Base-by-base conservation (phyloP, 768 basidiomycete species). In the Mycena alexandri region DNA sequence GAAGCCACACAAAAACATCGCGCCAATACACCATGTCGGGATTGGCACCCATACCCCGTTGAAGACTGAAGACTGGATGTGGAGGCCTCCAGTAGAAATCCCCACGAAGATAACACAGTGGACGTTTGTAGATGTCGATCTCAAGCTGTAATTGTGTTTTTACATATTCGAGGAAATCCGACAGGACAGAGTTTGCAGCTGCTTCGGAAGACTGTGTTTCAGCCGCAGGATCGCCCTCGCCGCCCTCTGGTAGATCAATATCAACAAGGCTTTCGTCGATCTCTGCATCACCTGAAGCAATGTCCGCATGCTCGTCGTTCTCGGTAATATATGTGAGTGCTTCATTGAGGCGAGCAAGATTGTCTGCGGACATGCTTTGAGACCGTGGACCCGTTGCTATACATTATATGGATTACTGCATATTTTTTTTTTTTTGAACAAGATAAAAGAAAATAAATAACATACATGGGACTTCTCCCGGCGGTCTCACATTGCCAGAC, bases 251-350 rank as follows among this genome's bases (percentile, higher is more conserved):
- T 7, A 41, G 17, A 12, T 59, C 50, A 29, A 29, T 6, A 16
- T 53, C 47, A 5, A 60, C 46, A n/a, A 66, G 41, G 52, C 55
- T 66, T 9, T 66, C 58, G n/a, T 66, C 50, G 9, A 66, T 50
- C 5, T 41, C 14, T 3, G 8, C 29, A 41, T 44, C 50, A 1
- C 65, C 65, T 9, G 53, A 5, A 1, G 57, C 65, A 53, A 66
- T 66, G 29, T 66, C 65, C 8, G 29, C 65, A 34, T 60, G 48
- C 57, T 66, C 65, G n/a, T 66, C 65, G 21, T 66, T 51, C 29
- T 66, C 58, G 9, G n/a, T 25, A 17, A 66, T 34, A 25, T 33
- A 66, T 2, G 21, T 36, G 16, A 66, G 50, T 19, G 53, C 44
- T 16, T 62, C 24, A n/a, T 51, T 29, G 24, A 51, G 61, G 22